A percentile compares a stretch with the other conserved stretches of the same genome.
phyloP scores from a whole-genome alignment of 225 moss, liverwort and hornwort genomes.

The Bryoerythrophyllum caledonicum region DNA sequence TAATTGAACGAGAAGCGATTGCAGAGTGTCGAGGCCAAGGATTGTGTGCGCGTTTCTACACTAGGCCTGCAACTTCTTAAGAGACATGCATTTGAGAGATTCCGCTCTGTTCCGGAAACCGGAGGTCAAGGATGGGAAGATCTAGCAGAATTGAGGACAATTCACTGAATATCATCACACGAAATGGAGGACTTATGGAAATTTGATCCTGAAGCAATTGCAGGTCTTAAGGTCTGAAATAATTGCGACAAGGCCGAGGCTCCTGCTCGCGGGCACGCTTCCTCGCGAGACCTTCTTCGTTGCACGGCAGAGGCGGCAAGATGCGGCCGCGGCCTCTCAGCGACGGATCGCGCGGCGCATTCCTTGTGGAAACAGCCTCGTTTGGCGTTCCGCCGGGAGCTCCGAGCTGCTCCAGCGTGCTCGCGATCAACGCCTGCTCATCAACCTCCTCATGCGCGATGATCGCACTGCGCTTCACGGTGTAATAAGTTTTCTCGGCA shows the following conservation, averaged over 20 bases:
- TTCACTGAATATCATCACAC: neutral
- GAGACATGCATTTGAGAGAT: no score
- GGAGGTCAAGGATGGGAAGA: neutral
- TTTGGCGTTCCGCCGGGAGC: neutral
- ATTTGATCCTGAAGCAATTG: neutral
- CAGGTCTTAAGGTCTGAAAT: neutral
- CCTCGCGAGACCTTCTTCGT: constrained; percentile 21
- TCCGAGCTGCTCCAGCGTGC: constrained; percentile 19
- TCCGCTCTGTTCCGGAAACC: neutral
- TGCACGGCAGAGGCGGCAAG: constrained; percentile 14
- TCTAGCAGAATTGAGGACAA: neutral
- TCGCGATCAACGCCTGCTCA: constrained; percentile 16
- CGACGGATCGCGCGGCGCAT: constrained; percentile 2
- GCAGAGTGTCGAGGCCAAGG: no score
- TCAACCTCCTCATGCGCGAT: constrained; percentile 23
- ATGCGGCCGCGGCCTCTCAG: constrained; percentile 15
- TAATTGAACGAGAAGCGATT: no score
- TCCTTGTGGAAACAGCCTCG: neutral
- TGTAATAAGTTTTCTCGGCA: constrained; percentile 37
- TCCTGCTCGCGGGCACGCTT: constrained; percentile 12
- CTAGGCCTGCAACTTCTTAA: no score
- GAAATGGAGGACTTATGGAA: neutral
- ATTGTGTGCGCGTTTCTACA: no score
- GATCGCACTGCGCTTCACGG: constrained; percentile 29
- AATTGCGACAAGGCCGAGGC: neutral